These are phyloP conservation scores for Pseudopyricularia javanii DNA, from an alignment of 2,329 filamentous ascomycete genomes.

Conservation along the genomic window DNA sequence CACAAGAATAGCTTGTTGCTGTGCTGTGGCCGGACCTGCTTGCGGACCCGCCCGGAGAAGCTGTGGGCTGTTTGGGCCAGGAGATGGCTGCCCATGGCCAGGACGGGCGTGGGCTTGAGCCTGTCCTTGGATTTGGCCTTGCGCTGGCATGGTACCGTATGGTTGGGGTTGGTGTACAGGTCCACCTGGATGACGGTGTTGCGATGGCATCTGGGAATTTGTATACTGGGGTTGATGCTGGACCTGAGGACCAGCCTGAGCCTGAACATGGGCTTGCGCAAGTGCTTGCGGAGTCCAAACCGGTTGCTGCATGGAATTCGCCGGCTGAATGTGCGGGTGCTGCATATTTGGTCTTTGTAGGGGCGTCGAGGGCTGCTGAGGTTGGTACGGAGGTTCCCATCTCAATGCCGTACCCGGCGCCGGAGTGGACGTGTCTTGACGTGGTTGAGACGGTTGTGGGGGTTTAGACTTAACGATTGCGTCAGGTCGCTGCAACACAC, in stretches of 20 bases:
- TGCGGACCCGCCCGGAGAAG: neutral
- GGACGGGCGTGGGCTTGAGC: neutral
- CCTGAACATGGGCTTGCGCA: neutral
- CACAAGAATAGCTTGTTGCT: constrained; percentile 13
- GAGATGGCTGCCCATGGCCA: neutral
- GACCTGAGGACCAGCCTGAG: neutral
- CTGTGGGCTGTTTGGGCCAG: neutral
- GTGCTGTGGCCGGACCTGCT: constrained; percentile 1
- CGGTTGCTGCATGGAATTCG: constrained; percentile 6
- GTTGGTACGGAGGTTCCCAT: constrained; percentile 29
- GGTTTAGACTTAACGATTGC: constrained; percentile 16
- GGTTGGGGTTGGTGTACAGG: neutral
- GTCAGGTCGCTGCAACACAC: constrained; percentile 21
- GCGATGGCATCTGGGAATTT: neutral
- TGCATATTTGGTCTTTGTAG: constrained; percentile 7
- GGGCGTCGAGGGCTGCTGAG: constrained; percentile 15
- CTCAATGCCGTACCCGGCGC: constrained; percentile 20
- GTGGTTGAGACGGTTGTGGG: constrained; percentile 9
- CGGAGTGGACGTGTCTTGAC: constrained; percentile 11
- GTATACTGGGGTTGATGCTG: neutral
- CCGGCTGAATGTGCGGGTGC: constrained; percentile 1
- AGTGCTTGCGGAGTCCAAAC: constrained; percentile 7
- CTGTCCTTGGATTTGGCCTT: neutral
- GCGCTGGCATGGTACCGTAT: neutral
- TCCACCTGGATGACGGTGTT: neutral